Evolutionary conservation across 345 rosid species (phyloP), one percentile per base, ranked within the genome.

Genomic region (Clausena lansium): DNA sequence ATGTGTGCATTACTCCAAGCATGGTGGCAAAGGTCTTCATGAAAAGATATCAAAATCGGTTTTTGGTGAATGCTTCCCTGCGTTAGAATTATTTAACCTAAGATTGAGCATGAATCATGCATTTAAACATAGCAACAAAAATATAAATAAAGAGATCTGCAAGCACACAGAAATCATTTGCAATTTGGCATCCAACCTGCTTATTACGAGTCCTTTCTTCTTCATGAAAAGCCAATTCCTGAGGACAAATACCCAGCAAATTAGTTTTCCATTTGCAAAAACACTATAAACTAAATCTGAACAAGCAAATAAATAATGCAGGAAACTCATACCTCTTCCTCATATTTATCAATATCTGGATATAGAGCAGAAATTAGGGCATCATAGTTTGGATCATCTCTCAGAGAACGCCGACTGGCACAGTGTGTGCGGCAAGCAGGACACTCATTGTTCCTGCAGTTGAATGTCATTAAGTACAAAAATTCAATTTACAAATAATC

Each of bases 341-440:
- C 98, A 52, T 86, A 91, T 83, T 86, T 85, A 69, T 92, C 98
- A 45, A 95, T 91, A 82, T 95, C 86, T 10, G 92, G 88, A 87
- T 93, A 92, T 50, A 90, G n/a, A 77, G 91, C 89, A 76, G 96
- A 88, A 81, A 95, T 93, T 32, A 95, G 82, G 69, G 98, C 90
- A 87, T 95, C 99, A 79, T 91, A 95, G 70, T 86, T 91, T 36
- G 97, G 98, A 82, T 95, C 99, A 32, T 93, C 98, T 90, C 99
- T 89, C 82, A 93, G 80, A 80, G 99, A 93, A 32, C 99, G 99
- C 28, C 98, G 90, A 80, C 98, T 95, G 70, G 99, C 96, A 86
- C 96, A 92, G 84, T 95, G 99, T 45, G 96, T 93, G 85, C 99
- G 96, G 80, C 98, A 95, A 79, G 99, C 93, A 82, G 99, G 99